Evolutionary conservation across 1,284 basidiomycete genomes (phyloP).

Genomic region (Austroboletus niveus): DNA sequence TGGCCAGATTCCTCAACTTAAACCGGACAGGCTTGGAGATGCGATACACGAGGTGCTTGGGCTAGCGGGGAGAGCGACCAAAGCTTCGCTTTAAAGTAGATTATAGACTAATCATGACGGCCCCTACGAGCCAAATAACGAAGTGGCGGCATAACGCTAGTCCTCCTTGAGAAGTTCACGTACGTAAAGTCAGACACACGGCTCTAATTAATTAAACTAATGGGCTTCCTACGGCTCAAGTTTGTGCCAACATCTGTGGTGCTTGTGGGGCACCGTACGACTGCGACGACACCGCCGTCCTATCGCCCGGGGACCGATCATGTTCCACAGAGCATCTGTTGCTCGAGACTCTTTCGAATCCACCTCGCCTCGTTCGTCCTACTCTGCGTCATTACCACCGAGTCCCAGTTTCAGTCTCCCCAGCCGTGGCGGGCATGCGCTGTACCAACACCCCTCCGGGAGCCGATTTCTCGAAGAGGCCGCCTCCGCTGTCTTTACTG

Average conservation of each 20-base stretch:
- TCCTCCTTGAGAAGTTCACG: background rate
- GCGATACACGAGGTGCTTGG: constrained; percentile 25
- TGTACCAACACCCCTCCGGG: constrained; percentile 23
- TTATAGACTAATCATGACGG: background rate
- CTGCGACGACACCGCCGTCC: background rate
- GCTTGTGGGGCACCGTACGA: background rate
- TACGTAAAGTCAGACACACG: background rate
- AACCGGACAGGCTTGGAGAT: constrained; percentile 30
- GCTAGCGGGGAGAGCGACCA: constrained; percentile 9
- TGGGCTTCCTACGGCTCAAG: background rate
- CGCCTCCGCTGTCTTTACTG: constrained; percentile 27
- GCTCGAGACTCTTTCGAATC: constrained; percentile 12
- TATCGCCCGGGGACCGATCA: constrained; percentile 4
- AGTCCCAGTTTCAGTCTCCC: constrained; percentile 9
- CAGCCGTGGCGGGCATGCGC: background rate
- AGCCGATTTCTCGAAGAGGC: constrained; percentile 31
- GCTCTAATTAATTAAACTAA: background rate
- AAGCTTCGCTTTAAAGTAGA: constrained; percentile 14
- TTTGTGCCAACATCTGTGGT: background rate
- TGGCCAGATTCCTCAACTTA: constrained; percentile 27
- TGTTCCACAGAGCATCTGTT: constrained; percentile 22
- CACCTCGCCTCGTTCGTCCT: constrained; percentile 2
- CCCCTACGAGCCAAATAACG: no score
- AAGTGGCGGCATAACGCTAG: background rate
- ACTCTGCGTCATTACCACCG: constrained; percentile 13